phyloP scores from a whole-genome alignment of 2,329 filamentous ascomycete genomes.

The Pyrenochaeta sp. region DNA sequence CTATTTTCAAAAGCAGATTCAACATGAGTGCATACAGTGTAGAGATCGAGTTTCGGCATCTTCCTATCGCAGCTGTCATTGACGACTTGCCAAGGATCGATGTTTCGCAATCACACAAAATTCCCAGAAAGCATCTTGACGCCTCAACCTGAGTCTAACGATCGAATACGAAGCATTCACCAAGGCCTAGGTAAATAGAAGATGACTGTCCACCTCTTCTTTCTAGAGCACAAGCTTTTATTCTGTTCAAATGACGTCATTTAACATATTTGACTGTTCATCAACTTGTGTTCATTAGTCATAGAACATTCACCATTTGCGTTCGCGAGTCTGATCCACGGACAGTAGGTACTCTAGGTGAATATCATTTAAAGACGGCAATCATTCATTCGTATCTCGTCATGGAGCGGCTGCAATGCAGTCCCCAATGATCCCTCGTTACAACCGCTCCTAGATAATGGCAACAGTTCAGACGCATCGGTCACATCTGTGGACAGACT shows the following conservation, averaged over 20 bases:
- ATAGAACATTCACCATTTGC: neutral
- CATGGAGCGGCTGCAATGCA: neutral
- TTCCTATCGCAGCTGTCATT: too few relatives aligned
- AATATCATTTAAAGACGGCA: neutral
- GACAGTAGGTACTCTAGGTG: neutral
- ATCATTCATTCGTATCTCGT: neutral
- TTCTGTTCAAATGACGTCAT: too few relatives aligned
- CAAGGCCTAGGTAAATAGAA: too few relatives aligned
- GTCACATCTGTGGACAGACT: too few relatives aligned
- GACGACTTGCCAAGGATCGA: too few relatives aligned
- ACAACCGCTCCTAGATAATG: neutral
- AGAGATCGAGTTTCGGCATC: neutral
- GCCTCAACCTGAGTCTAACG: too few relatives aligned
- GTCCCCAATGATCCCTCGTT: conserved; percentile 1
- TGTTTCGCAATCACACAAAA: too few relatives aligned
- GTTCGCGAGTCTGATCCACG: too few relatives aligned
- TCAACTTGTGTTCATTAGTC: neutral
- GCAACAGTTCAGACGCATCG: neutral
- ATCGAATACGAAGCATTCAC: too few relatives aligned
- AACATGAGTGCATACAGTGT: neutral
- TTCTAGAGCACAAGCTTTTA: too few relatives aligned
- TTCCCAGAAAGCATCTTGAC: too few relatives aligned
- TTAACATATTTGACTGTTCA: neutral
- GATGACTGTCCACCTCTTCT: too few relatives aligned
- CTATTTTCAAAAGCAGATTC: neutral